Percentiles rank a stretch among this genome's conserved stretches.
Conservation (phyloP, 2,329 filamentous ascomycete genomes). For the Cytospora mali region DNA sequence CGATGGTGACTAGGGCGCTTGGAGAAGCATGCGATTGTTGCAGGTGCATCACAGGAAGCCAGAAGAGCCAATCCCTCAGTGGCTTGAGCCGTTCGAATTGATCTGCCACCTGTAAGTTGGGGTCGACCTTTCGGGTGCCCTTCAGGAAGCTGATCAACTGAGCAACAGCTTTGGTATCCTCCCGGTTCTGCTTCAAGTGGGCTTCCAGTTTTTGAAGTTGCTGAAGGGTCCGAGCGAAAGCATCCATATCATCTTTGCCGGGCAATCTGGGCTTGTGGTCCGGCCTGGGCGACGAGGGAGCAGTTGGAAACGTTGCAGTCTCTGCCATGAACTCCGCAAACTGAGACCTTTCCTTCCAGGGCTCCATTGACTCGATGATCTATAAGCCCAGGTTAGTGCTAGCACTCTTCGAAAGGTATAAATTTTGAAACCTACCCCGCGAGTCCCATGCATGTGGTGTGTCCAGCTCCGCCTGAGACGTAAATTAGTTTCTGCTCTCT, state of each 20-base stretch:
- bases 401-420: too few species aligned
- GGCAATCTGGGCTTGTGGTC: slow-evolving; percentile 65
- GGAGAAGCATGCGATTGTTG: slow-evolving; percentile 76
- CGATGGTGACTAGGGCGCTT: slow-evolving; percentile 79
- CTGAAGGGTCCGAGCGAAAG: slow-evolving; percentile 65
- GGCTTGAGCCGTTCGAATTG: slow-evolving; percentile 90
- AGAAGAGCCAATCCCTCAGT: slow-evolving; percentile 91
- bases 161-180: slow-evolving; percentile 68
- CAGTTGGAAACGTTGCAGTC: slow-evolving; percentile 72
- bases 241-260: slow-evolving; percentile 69
- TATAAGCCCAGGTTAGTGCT: slow-evolving; percentile 39
- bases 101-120: slow-evolving; percentile 72
- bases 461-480: slow-evolving; percentile 81
- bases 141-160: slow-evolving; percentile 74
- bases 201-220: slow-evolving; percentile 70
- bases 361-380: slow-evolving; percentile 89
- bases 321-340: slow-evolving; percentile 82
- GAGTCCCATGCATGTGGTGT: slow-evolving; percentile 87
- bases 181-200: slow-evolving; percentile 68
- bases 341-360: slow-evolving; percentile 87
- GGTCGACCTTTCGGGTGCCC: slow-evolving; percentile 70
- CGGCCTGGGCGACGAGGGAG: slow-evolving; percentile 63
- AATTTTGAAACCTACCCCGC: slow-evolving; percentile 64
- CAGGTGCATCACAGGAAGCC: slow-evolving; percentile 84
- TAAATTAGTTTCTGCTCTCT: slow-evolving; percentile 38